Conservation (phyloP, 495 filamentous ascomycete species). For the Evansstolkia leycettana region DNA sequence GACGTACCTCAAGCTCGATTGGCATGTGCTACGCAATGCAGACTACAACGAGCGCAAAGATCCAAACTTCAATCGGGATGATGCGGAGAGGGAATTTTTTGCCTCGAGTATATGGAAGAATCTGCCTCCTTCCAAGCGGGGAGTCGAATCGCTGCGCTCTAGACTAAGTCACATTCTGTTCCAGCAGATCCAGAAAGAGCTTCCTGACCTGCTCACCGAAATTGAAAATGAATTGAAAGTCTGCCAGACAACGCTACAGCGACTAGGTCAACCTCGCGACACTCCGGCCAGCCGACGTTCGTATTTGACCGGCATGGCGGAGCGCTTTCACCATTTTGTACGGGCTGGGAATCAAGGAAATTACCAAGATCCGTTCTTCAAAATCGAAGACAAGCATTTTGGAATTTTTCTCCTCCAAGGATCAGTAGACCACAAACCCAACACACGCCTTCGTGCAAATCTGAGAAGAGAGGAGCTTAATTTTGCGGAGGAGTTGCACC, state of each 20-base stretch:
- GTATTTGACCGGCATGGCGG: slow-evolving; percentile 10
- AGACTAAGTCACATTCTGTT: slow-evolving; percentile 47
- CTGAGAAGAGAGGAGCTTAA: slow-evolving; percentile 2
- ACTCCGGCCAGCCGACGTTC: slow-evolving; percentile 5
- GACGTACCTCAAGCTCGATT: slow-evolving; percentile 32
- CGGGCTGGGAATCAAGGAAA: slow-evolving; percentile 10
- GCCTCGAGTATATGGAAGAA: slow-evolving; percentile 33
- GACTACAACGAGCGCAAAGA: slow-evolving; percentile 26
- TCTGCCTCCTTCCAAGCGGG: slow-evolving; percentile 23
- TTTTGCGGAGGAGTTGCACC: slow-evolving; percentile 36
- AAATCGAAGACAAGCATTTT: background rate
- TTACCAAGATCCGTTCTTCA: slow-evolving; percentile 9
- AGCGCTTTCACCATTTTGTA: slow-evolving; percentile 7
- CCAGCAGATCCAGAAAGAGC: slow-evolving; percentile 39
- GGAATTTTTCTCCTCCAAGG: background rate
- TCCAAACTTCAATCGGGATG: slow-evolving; percentile 21
- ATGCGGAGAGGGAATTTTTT: slow-evolving; percentile 29
- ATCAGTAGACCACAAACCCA: no score
- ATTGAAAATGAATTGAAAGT: slow-evolving; percentile 30
- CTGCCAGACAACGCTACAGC: slow-evolving; percentile 10
- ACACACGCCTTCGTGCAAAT: no score
- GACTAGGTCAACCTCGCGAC: slow-evolving; percentile 4
- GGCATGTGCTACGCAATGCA: slow-evolving; percentile 38
- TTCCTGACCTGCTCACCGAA: slow-evolving; percentile 48
- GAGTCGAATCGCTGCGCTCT: slow-evolving; percentile 35